Conservation (phyloP, 495 filamentous ascomycete species). For the Penicillium ucsense region DNA sequence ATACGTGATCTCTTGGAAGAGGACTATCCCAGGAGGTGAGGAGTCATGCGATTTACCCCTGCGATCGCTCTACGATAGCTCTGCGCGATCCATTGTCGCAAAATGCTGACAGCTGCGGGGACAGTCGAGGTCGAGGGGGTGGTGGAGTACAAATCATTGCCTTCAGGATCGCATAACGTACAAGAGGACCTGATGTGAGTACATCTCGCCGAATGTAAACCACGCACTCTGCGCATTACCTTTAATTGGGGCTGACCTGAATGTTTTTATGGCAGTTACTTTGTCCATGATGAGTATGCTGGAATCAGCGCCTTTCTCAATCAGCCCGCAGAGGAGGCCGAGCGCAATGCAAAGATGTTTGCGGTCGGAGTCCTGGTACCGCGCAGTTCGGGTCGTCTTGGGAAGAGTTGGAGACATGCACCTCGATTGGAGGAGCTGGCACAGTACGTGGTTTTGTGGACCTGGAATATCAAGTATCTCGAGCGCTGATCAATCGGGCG, state of each 20-base stretch:
- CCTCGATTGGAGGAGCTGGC: conserved; percentile 66
- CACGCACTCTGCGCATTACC: too few relatives aligned
- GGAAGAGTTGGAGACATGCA: conserved; percentile 84
- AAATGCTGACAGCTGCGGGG: conserved; percentile 14
- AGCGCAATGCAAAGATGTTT: conserved; percentile 86
- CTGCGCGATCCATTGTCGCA: not conserved
- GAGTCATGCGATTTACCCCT: conserved; percentile 11
- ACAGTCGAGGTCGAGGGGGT: conserved; percentile 74
- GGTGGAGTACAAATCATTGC: conserved; percentile 91
- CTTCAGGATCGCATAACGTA: conserved; percentile 86
- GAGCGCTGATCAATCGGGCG: conserved; percentile 3
- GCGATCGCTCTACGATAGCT: too few relatives aligned
- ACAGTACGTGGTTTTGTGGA: conserved; percentile 32
- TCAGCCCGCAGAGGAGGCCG: conserved; percentile 60
- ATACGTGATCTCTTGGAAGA: conserved; percentile 82
- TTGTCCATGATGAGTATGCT: conserved; percentile 74
- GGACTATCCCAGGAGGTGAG: conserved; percentile 50
- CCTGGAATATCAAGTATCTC: not conserved
- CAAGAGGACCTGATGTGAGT: conserved; percentile 72
- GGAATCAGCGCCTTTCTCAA: conserved; percentile 92
- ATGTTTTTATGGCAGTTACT: conserved; percentile 49
- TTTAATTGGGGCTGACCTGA: not conserved
- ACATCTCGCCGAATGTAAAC: too few relatives aligned
- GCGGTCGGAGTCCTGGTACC: conserved; percentile 84
- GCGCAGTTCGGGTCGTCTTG: conserved; percentile 75